phyloP scores from a whole-genome alignment of 2,329 filamentous ascomycete genomes.

The Ophiocordyceps camponoti-saundersi region DNA sequence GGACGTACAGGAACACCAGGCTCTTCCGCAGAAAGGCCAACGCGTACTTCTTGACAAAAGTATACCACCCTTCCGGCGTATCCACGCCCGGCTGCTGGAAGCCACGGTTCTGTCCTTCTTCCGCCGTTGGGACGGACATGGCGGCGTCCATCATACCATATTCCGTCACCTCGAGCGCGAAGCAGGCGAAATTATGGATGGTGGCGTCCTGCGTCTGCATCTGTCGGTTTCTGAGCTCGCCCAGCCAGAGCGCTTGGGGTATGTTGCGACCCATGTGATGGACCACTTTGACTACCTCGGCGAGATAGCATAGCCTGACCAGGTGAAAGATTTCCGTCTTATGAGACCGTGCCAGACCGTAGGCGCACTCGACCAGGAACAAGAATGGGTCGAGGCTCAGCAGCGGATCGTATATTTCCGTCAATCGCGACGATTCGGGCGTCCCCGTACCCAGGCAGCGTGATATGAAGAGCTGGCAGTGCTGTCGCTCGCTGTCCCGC shows the following conservation, averaged over 20 bases:
- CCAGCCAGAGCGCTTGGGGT: conserved; percentile 29
- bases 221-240: conserved; percentile 23
- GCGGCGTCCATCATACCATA: conserved; percentile 22
- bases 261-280: conserved; percentile 40
- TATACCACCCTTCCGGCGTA: conserved; percentile 35
- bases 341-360: conserved; percentile 51
- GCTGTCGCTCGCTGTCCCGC: conserved; percentile 52
- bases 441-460: conserved; percentile 29
- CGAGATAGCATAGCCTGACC: conserved; percentile 72
- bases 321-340: conserved; percentile 63
- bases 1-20: conserved; percentile 68
- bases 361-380: conserved; percentile 65
- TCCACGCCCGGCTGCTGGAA: conserved; percentile 39
- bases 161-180: conserved; percentile 31
- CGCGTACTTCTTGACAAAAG: conserved; percentile 63
- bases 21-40: conserved; percentile 80
- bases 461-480: conserved; percentile 58
- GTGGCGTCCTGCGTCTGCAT: conserved; percentile 24
- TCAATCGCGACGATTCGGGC: conserved; percentile 19
- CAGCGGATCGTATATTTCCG: conserved; percentile 37
- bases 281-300: conserved; percentile 75
- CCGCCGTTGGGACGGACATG: conserved; percentile 10
- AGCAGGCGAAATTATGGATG: conserved; percentile 37
- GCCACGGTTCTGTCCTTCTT: conserved; percentile 23
- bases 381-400: conserved; percentile 57